phyloP scores from a whole-genome alignment of 805 yeast genomes.

The Pichia eremophila region DNA sequence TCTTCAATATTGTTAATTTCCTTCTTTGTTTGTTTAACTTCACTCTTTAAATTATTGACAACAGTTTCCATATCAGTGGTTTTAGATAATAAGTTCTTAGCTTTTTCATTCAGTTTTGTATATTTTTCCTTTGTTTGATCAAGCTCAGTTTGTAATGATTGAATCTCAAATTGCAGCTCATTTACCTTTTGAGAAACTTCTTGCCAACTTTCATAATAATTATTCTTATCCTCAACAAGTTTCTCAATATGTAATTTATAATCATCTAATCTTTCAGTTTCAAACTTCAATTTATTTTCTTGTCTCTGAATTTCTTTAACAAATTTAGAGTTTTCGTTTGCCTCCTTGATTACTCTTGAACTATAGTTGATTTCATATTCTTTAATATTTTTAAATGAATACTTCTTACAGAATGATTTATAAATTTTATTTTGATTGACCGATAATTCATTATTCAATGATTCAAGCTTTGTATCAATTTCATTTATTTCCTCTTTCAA shows the following conservation, averaged over 20 bases:
- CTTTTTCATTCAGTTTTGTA: conserved; percentile 9
- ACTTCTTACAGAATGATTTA: conserved; percentile 41
- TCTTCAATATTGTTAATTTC: conserved; percentile 38
- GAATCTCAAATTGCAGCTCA: conserved; percentile 25
- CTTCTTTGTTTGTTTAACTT: conserved; percentile 25
- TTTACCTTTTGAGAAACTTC: conserved; percentile 27
- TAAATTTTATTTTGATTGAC: conserved; percentile 38
- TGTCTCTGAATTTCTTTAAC: conserved; percentile 53
- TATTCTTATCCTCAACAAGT: conserved; percentile 31
- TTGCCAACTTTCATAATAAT: conserved; percentile 27
- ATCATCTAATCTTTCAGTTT: conserved; percentile 46
- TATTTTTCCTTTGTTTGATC: conserved; percentile 30
- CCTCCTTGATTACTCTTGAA: conserved; percentile 40
- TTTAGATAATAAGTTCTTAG: conserved; percentile 12
- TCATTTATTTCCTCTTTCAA: conserved; percentile 15
- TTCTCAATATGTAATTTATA: conserved; percentile 37
- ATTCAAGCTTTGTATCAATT: conserved; percentile 21
- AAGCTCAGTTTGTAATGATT: conserved; percentile 32
- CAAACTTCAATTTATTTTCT: conserved; percentile 56
- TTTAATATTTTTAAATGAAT: conserved; percentile 46
- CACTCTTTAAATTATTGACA: conserved; percentile 23
- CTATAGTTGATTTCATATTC: conserved; percentile 71
- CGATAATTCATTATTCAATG: conserved; percentile 10
- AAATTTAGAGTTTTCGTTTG: conserved; percentile 53
- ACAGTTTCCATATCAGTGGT: conserved; percentile 22